Evolutionary conservation across 805 yeast genomes (phyloP).

Genomic region (Debaryomyces hansenii): DNA sequence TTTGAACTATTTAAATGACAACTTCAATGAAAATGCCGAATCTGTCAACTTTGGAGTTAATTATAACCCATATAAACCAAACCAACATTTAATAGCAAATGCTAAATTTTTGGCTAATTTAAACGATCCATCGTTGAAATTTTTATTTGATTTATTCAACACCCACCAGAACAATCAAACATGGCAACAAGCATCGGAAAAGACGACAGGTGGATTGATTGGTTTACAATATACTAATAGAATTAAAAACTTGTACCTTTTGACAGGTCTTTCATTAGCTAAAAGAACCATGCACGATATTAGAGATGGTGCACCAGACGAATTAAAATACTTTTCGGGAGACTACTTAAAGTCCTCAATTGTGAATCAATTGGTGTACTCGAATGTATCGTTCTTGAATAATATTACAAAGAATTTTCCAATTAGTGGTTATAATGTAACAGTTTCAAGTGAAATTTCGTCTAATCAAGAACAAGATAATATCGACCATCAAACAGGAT

Average conservation of each 20-base stretch:
- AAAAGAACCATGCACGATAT: conserved; percentile 56
- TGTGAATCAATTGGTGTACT: conserved; percentile 24
- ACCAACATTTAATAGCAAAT: conserved; percentile 48
- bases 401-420: conserved; percentile 30
- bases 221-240: conserved; percentile 44
- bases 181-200: conserved; percentile 57
- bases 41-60: conserved; percentile 48
- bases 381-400: conserved; percentile 21
- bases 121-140: conserved; percentile 47
- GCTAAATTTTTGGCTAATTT: conserved; percentile 43
- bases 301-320: conserved; percentile 52
- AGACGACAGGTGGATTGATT: conserved; percentile 49
- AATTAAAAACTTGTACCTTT: conserved; percentile 22
- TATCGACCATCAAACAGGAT: conserved; percentile 19
- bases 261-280: conserved; percentile 59
- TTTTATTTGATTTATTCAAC: conserved; percentile 32
- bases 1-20: conserved; percentile 42
- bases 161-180: conserved; percentile 45
- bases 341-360: conserved; percentile 37
- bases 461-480: conserved; percentile 30
- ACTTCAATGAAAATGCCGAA: conserved; percentile 51
- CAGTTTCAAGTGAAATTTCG: conserved; percentile 56
- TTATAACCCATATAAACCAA: conserved; percentile 53
- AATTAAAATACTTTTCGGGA: conserved; percentile 29
- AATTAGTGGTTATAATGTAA: conserved; percentile 57